Evolutionary conservation across 805 yeast genomes (phyloP).

Genomic region (Hanseniaspora taiwanica): DNA sequence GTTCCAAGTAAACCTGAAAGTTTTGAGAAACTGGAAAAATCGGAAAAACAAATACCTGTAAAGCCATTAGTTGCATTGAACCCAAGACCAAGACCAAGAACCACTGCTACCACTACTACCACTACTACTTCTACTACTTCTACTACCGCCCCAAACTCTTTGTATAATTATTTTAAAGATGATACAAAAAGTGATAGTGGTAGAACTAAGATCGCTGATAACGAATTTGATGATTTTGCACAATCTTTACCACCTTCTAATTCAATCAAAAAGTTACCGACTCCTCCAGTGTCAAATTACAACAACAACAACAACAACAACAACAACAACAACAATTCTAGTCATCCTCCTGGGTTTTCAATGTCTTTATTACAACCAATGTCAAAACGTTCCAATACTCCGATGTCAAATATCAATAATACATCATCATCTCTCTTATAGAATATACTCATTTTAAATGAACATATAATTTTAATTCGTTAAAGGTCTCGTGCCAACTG

Average conservation of each 20-base stretch:
- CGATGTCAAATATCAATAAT: too few species aligned
- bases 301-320: slow-evolving; percentile 28
- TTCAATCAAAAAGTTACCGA: too few species aligned
- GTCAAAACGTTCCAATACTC: not conserved
- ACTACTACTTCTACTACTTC: too few species aligned
- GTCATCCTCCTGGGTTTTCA: slow-evolving; percentile 32
- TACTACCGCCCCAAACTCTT: slow-evolving; percentile 10
- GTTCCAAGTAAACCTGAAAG: too few species aligned
- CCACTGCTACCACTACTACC: too few species aligned
- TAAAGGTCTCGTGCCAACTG: too few species aligned
- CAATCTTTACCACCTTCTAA: slow-evolving; percentile 46
- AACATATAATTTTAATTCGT: too few species aligned
- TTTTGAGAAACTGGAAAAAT: too few species aligned
- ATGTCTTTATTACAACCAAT: slow-evolving; percentile 22
- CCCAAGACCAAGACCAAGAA: slow-evolving; percentile 2
- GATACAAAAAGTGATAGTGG: slow-evolving; percentile 2
- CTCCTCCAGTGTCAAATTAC: too few species aligned
- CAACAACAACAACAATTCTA: not conserved
- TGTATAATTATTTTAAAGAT: not conserved
- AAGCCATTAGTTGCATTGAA: slow-evolving; percentile 3
- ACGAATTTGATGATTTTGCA: slow-evolving; percentile 40
- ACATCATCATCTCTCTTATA: too few species aligned
- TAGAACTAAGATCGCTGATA: slow-evolving; percentile 31
- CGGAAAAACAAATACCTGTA: slow-evolving; percentile 1
- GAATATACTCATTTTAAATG: too few species aligned